Conservation (phyloP, 2,329 filamentous ascomycete genomes). For the Fusarium mangiferae region DNA sequence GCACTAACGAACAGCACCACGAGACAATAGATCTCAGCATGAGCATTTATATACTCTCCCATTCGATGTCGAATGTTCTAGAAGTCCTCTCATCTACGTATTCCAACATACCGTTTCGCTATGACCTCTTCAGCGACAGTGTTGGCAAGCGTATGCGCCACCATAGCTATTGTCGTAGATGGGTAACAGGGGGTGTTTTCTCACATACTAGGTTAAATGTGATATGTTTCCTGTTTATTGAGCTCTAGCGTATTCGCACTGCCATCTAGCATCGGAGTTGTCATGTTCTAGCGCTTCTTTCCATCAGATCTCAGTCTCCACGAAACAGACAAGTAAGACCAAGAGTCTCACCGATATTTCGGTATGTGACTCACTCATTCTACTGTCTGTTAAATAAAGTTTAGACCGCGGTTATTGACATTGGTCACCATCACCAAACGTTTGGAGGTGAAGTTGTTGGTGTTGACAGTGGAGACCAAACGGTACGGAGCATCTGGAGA, state of each 20-base stretch:
- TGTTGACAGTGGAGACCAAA: not conserved
- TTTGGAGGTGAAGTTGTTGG: not conserved
- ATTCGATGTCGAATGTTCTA: not conserved
- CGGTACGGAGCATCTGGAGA: not conserved
- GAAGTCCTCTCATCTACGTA: not conserved
- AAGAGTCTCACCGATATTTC: not conserved
- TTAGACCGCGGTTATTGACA: not conserved
- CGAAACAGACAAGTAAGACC: not conserved
- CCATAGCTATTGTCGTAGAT: not conserved
- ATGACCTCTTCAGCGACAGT: not conserved
- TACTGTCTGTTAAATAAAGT: not conserved
- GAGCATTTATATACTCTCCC: not conserved
- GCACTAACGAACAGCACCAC: not conserved
- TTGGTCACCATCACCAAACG: not conserved
- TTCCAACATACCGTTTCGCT: not conserved
- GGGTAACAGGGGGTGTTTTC: not conserved
- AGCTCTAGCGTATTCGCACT: not conserved
- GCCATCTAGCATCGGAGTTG: not conserved
- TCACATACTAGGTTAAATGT: fast-evolving
- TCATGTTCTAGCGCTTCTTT: not conserved
- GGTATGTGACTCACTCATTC: not conserved
- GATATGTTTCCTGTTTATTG: not conserved
- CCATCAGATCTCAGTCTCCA: not conserved
- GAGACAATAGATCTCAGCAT: not conserved
- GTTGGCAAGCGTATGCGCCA: not conserved